Evolutionary conservation across 2,329 filamentous ascomycete species (phyloP), one percentile per base, ranked within the genome.

Genomic region (Trichoderma sp.): DNA sequence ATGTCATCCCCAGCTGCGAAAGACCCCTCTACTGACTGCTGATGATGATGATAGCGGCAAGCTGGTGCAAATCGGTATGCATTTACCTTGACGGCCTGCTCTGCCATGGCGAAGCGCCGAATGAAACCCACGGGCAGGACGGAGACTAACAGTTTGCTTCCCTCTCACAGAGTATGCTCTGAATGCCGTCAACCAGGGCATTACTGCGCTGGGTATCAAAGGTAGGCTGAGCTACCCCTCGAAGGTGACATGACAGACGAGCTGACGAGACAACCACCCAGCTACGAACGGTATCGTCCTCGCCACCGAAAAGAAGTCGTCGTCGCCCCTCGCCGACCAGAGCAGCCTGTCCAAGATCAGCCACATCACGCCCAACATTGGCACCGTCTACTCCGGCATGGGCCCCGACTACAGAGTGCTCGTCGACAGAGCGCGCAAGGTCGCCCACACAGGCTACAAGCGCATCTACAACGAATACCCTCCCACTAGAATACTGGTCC

Each of bases 401-500:
- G 94, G 95, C 34, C 95, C 95, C 67, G 95, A 99, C 80, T 99
- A 98, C 83, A 89, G 95, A 78, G 92, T 99, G 65, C 86, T 99
- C 63, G 95, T 98, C 72, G 95, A 99, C 84, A 94, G 93, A 80
- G 95, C 95, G 72, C 93, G 95, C 76, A 99, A 98, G 81, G 95
- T 97, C 71, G 97, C 93, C 64, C 95, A 99, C 82, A 96, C 95
- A 55, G 90, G 89, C 78, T 99, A 99, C 88, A 99, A 99, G 88
- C 92, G 95, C 79, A 93, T 99, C 83, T 99, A 99, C 85, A 99
- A 99, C 82, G 95, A 99, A 82, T 99, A 99, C 82, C 95, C 95
- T n/a, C 95, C 95, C 6, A 99, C 95, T 65, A 89, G 95, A 78
- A 99, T 99, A 90, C 87, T 99, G 81, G 95, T 99, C 65, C 95